Conservation (phyloP, 345 rosid species). For the Salix viminalis region DNA sequence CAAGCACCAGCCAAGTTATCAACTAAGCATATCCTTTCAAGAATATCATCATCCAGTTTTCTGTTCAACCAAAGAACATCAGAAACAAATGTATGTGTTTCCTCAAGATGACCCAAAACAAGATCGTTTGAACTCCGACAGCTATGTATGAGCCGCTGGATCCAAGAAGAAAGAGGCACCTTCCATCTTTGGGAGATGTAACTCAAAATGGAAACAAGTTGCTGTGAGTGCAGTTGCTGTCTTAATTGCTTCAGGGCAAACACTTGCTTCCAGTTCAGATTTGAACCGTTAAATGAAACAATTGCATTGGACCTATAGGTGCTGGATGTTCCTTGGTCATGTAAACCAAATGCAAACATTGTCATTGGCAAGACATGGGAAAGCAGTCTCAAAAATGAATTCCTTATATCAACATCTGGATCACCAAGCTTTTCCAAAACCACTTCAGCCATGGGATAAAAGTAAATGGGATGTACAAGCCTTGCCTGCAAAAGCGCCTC, state of each 20-base stretch:
- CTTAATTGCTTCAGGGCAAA: constrained; percentile 72
- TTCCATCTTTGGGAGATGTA: constrained; percentile 92
- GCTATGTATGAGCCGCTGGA: constrained; percentile 59
- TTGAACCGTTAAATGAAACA: constrained; percentile 37
- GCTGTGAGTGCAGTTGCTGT: constrained; percentile 76
- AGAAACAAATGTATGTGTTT: constrained; percentile 34
- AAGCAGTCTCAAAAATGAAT: constrained; percentile 58
- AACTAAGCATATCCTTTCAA: constrained; percentile 63
- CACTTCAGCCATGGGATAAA: constrained; percentile 51
- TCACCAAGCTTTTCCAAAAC: constrained; percentile 80
- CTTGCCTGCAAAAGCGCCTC: constrained; percentile 69
- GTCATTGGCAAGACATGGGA: constrained; percentile 61
- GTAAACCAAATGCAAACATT: constrained; percentile 51
- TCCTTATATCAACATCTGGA: constrained; percentile 56
- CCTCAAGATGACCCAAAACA: constrained; percentile 50
- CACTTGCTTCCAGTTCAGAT: constrained; percentile 80
- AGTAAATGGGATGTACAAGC: constrained; percentile 53
- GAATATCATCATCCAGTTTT: constrained; percentile 56
- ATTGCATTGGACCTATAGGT: constrained; percentile 41
- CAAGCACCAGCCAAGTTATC: constrained; percentile 82
- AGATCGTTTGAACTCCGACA: constrained; percentile 48
- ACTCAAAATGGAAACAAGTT: constrained; percentile 84
- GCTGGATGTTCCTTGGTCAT: constrained; percentile 36
- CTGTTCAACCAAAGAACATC: constrained; percentile 46
- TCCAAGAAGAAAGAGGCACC: constrained; percentile 80